These are phyloP conservation scores for Canariomyces notabilis DNA, from an alignment of 2,329 filamentous ascomycete species.

Conservation along the genomic window DNA sequence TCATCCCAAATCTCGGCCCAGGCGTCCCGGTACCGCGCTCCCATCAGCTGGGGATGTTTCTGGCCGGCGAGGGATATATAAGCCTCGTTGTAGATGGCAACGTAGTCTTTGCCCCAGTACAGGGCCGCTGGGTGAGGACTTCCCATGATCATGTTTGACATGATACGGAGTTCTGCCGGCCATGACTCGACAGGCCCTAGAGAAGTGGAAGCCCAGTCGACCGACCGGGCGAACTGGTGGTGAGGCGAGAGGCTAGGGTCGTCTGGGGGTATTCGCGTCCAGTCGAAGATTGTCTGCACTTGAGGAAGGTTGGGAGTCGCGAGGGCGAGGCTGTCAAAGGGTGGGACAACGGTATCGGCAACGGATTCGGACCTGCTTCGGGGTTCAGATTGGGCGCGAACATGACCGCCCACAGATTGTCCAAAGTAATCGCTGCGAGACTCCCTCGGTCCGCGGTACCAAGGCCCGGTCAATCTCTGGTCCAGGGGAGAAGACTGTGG, in stretches of 20 bases:
- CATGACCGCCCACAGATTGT: slow-evolving; percentile 21
- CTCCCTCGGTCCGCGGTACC: slow-evolving; percentile 32
- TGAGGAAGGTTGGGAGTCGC: slow-evolving; percentile 29
- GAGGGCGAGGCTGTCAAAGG: slow-evolving; percentile 27
- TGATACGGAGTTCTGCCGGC: slow-evolving; percentile 65
- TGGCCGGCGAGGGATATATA: slow-evolving; percentile 66
- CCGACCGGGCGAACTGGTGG: slow-evolving; percentile 64
- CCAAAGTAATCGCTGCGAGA: slow-evolving; percentile 39
- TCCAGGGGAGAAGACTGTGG: slow-evolving; percentile 33
- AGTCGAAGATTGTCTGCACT: slow-evolving; percentile 62
- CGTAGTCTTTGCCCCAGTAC: slow-evolving; percentile 72
- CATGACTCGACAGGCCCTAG: slow-evolving; percentile 73
- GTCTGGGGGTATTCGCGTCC: slow-evolving; percentile 66
- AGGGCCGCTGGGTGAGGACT: slow-evolving; percentile 69
- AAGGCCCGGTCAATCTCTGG: slow-evolving; percentile 33
- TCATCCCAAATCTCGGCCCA: slow-evolving; percentile 74
- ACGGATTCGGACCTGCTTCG: slow-evolving; percentile 20
- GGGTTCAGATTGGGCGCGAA: slow-evolving; percentile 25
- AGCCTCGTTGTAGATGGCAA: slow-evolving; percentile 68
- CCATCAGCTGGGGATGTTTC: slow-evolving; percentile 75
- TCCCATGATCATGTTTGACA: slow-evolving; percentile 79
- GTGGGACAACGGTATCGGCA: slow-evolving; percentile 19
- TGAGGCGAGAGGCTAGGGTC: slow-evolving; percentile 59
- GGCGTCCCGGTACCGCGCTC: slow-evolving; percentile 60
- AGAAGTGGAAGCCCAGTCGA: slow-evolving; percentile 69